These are phyloP conservation scores for Phaffia tasmanica DNA, from an alignment of 768 basidiomycete species.

Conservation along the genomic window DNA sequence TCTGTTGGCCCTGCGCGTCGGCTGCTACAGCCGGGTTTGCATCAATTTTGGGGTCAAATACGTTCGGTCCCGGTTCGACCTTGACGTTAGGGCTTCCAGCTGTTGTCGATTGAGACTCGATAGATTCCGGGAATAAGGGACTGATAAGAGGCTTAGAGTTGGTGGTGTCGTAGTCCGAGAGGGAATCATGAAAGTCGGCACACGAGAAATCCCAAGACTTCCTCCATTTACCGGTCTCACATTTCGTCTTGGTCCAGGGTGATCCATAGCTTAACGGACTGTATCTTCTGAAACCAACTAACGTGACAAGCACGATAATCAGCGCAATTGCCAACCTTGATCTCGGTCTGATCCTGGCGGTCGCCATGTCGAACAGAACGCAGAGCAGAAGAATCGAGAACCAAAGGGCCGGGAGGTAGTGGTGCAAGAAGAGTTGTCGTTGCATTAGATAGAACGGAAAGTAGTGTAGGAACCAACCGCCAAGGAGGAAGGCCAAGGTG, in stretches of 20 bases:
- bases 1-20: slow-evolving; percentile 7
- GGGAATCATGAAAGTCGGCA: slow-evolving; percentile 35
- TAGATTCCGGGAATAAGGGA: neutral
- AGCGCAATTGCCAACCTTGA: slow-evolving; percentile 70
- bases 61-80: slow-evolving; percentile 20
- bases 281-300: slow-evolving; percentile 64
- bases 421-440: slow-evolving; percentile 94
- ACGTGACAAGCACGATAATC: slow-evolving; percentile 52
- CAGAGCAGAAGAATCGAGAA: slow-evolving; percentile 53
- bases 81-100: neutral
- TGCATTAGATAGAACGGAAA: slow-evolving; percentile 95
- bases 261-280: slow-evolving; percentile 74
- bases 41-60: slow-evolving; percentile 18
- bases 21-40: neutral
- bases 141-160: neutral
- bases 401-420: slow-evolving; percentile 95
- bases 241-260: slow-evolving; percentile 73
- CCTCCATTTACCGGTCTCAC: slow-evolving; percentile 66
- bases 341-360: slow-evolving; percentile 62
- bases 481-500: slow-evolving; percentile 78
- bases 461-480: slow-evolving; percentile 88
- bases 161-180: slow-evolving; percentile 29
- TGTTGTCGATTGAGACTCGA: slow-evolving; percentile 5
- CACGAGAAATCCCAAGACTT: slow-evolving; percentile 96
- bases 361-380: slow-evolving; percentile 70